Evolutionary conservation across 352 stramenopile genomes (phyloP).

Genomic region (Globisporangium yorkense): DNA sequence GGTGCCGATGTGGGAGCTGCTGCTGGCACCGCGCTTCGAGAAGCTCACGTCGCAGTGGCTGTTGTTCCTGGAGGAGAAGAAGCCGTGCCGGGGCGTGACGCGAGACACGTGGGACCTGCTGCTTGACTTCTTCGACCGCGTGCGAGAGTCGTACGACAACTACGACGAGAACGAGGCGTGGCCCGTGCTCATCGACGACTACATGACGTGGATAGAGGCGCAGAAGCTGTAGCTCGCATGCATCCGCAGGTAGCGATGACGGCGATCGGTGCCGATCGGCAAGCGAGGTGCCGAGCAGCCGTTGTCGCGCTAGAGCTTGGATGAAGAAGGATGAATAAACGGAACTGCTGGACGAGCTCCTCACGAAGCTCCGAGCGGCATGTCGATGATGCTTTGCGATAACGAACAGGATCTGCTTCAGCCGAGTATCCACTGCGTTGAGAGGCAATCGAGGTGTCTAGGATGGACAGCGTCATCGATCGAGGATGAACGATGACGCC

Average conservation of each 20-base stretch:
- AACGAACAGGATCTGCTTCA: too few species aligned
- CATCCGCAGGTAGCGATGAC: background rate
- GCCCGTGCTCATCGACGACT: slow-evolving; percentile 88
- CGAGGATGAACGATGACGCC: too few species aligned
- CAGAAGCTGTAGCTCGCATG: slow-evolving; percentile 32
- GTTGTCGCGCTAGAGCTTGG: too few species aligned
- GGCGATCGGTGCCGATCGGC: too few species aligned
- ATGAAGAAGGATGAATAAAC: background rate
- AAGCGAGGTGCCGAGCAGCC: background rate
- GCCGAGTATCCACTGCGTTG: too few species aligned
- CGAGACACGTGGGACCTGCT: slow-evolving; percentile 85
- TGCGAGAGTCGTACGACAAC: slow-evolving; percentile 67
- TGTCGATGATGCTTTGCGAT: too few species aligned
- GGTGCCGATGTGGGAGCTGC: slow-evolving; percentile 81
- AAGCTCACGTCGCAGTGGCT: slow-evolving; percentile 70
- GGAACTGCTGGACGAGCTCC: background rate
- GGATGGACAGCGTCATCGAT: too few species aligned
- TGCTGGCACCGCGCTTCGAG: slow-evolving; percentile 58
- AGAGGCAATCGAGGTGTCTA: too few species aligned
- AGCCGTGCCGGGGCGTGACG: slow-evolving; percentile 75
- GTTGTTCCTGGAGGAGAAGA: slow-evolving; percentile 69
- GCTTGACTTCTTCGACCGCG: slow-evolving; percentile 83
- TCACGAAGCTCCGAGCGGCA: background rate
- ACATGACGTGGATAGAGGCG: slow-evolving; percentile 78
- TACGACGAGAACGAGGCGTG: slow-evolving; percentile 89